Evolutionary conservation across 176 grass and related monocot genomes (phyloP), one percentile per base, ranked within the genome.

Genomic region (Musa itinerans): DNA sequence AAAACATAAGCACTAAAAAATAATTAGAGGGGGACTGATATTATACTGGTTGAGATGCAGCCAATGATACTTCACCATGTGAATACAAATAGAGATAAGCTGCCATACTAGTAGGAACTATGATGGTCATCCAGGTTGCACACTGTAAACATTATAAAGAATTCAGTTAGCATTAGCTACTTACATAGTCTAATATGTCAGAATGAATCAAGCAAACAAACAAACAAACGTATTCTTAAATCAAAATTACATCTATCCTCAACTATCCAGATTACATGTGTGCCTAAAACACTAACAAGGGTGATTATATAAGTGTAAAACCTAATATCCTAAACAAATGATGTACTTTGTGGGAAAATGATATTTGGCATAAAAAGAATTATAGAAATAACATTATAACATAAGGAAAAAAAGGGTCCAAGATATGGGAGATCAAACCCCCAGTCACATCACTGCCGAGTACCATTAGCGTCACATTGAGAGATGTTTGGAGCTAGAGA

Each of bases 21-120:
- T 9, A 34, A 27, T 22, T 79, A 23, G 11, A 8, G 15, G 63
- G 74, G 78, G 78, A 81, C 61, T 25, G 90, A 93, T 82, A 86
- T 83, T 89, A 94, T 82, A 94, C 95, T 86, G 95, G 90, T 89
- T 94, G 95, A 80, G 88, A 94, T 77, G 95, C 90, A 53, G 90
- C 95, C 69, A 99, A 82, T 22, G 88, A 85, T 5, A 99, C 90
- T 84, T 99, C 90, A 77, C 95, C 95, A 81, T 99, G 90, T 29
- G 95, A 99, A 65, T 99, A 94, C 53, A 99, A 53, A 85, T 99
- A 99, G 25, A 94, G 81, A 65, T 99, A 99, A 65, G 95, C 90
- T 83, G 95, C 91, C 90, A 99, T 99, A 77, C 95, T 99, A 70
- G 95, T 94, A 11, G 95, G 95, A 58, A 99, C 90, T 48, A 94